Percentiles rank a stretch among this genome's conserved stretches.
phyloP scores from a whole-genome alignment of 1,139 yeast species.

The Eremothecium sinecaudum region DNA sequence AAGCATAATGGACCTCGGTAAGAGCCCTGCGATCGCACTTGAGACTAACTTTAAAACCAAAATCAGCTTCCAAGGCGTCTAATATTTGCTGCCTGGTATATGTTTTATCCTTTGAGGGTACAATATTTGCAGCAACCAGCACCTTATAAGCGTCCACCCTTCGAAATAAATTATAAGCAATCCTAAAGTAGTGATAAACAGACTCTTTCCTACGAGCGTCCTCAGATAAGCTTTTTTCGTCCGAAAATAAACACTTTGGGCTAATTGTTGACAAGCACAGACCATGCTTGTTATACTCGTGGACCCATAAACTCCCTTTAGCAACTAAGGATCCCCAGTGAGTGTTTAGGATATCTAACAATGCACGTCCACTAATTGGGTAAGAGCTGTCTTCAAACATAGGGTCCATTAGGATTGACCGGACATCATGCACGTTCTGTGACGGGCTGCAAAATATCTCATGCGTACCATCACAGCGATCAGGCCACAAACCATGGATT shows the following conservation, averaged over 20 bases:
- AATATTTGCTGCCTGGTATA: constrained; percentile 59
- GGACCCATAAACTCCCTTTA: constrained; percentile 78
- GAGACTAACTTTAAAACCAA: constrained; percentile 55
- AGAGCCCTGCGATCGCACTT: constrained; percentile 64
- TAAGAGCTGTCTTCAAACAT: constrained; percentile 29
- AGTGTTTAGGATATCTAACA: constrained; percentile 48
- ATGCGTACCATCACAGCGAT: constrained; percentile 65
- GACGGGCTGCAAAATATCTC: constrained; percentile 66
- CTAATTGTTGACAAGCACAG: constrained; percentile 79
- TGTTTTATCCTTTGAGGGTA: constrained; percentile 51
- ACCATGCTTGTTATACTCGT: constrained; percentile 93
- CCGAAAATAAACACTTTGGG: constrained; percentile 53
- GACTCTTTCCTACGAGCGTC: constrained; percentile 36
- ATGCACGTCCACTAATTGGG: constrained; percentile 38
- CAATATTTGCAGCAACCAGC: constrained; percentile 56
- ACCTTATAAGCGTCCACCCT: constrained; percentile 64
- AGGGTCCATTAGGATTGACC: constrained; percentile 38
- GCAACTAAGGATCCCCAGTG: constrained; percentile 83
- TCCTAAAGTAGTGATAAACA: constrained; percentile 69
- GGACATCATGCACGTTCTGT: constrained; percentile 48
- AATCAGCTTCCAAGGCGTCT: constrained; percentile 53
- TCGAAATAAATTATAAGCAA: constrained; percentile 55
- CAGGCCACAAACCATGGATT: constrained; percentile 81
- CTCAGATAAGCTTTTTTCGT: constrained; percentile 10
- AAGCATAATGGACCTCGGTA: constrained; percentile 87